Base-by-base conservation (phyloP, 345 rosid genomes). In the Hibiscus mutabilis region DNA sequence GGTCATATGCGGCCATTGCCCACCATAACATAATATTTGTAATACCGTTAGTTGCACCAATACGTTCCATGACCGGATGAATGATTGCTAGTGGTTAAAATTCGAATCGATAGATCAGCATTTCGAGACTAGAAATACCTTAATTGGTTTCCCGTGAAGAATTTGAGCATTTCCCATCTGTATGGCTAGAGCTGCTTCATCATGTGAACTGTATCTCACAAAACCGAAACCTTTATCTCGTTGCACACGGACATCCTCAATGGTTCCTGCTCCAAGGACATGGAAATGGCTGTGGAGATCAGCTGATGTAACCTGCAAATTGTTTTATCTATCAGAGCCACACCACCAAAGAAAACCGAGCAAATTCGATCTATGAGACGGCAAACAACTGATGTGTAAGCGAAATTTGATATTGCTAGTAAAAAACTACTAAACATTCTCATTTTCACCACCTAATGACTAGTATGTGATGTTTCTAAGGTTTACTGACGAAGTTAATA, bases 191-290 rank as follows among this genome's bases (percentile, higher is more conserved):
- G 97, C 90, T 52, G 98, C 96, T 75, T 89, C 98, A 6, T 86
- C 82, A 70, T 88, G 97, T 74, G 91, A 75, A 49, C 82, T 80
- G 75, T 87, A 93, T 76, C 97, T 88, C 67, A 93, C 96, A 76
- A 37, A 37, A 37, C 42, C 42, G 42, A 37, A 6, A 37, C 11
- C 42, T 37, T 37, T 37, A 37, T 37, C 98, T 21, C 92, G 86
- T 78, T 93, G 98, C 52, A 93, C 85, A 19, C 97, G 91, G 22
- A 89, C 90, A 75, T 93, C 97, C 79, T 93, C 98, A 74, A 93
- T 93, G 31, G 84, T 81, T 64, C 97, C 98, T 76, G 89, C 89
- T 46, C 89, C 89, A 37, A 93, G 86, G 69, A 83, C 56, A 79
- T 91, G 88, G 77, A 93, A 93, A 56, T 81, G 90, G 65, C 88